Conservation (phyloP, 225 moss, liverwort and hornwort species). For the Bryoerythrophyllum caledonicum region DNA sequence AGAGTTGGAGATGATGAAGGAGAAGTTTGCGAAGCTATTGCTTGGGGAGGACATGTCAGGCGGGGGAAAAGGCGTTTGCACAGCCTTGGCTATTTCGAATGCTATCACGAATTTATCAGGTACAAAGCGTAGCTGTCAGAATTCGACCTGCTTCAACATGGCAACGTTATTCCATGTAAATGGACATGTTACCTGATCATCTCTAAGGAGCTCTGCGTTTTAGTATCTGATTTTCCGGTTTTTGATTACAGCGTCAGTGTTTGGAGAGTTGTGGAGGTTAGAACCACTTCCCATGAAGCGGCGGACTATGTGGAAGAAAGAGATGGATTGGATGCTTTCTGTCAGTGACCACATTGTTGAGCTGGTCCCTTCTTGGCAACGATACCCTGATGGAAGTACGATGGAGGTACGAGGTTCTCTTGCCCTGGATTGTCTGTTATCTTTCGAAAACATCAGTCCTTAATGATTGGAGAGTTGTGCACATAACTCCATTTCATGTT, state of each 20-base stretch:
- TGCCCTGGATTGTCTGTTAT: background rate
- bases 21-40: conserved; percentile 94
- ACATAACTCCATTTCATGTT: background rate
- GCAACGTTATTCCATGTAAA: background rate
- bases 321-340: conserved; percentile 97
- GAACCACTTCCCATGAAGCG: conserved; percentile 80
- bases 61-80: conserved; percentile 92
- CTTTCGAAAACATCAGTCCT: background rate
- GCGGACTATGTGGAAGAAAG: conserved; percentile 93
- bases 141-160: background rate
- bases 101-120: conserved; percentile 98
- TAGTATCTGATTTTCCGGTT: conserved; percentile 5
- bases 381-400: conserved; percentile 73
- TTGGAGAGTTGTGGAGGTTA: conserved; percentile 97
- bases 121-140: conserved; percentile 24
- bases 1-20: conserved; percentile 99
- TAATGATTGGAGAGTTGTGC: background rate
- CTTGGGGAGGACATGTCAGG: conserved; percentile 99
- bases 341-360: conserved; percentile 98
- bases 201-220: conserved; percentile 1
- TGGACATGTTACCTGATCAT: conserved; percentile 5
- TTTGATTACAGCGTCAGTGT: conserved; percentile 73
- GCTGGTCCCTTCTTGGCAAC: conserved; percentile 93
- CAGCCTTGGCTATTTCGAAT: conserved; percentile 91
- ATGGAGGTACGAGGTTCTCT: conserved; percentile 61